Base-by-base conservation (phyloP, 2,329 filamentous ascomycete genomes). In the Aspergillus arachidicola region DNA sequence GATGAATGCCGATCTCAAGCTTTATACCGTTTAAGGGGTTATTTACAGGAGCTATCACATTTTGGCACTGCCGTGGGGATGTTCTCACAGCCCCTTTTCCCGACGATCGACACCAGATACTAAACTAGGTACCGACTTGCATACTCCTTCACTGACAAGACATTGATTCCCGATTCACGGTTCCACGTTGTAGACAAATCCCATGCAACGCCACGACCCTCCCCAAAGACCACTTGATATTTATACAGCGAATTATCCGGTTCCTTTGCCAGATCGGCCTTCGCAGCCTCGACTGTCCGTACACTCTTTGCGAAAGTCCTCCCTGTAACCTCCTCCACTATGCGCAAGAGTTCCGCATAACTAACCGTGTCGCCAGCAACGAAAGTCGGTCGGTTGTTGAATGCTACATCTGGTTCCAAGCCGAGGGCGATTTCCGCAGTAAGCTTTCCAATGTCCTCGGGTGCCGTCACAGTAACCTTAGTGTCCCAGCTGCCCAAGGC, bases 401-500 rank as follows among this genome's bases (percentile, higher is more conserved):
- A 78, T 58, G 60, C 73, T 62, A 57, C 75, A 69, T 30, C 63
- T 54, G 3, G 75, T 65, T 59, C 30, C 4, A 26, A 16, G 43
- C 61, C 64, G 9, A 71, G 62, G 2, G 88, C 77, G 51, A 89
- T 71, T 59, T 87, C 84, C 0, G 86, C 87, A 11, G 86, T 84
- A 56, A 88, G 78, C 16, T 73, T 77, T 0, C 88, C 90, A 64
- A 92, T 91, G 73, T 92, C 90, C 55, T 75, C 71, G 1, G 87
- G 84, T 41, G 84, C 83, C 7, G 89, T 91, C 7, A 89, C 78
- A 0, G 87, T 90, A 46, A 92, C 83, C 43, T 74, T 72, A 63
- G 85, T 88, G 10, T 86, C 84, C 88, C 87, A 91, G 36, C 82
- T 76, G 0, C 88, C 86, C 14, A 92, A 75, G 0, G 83, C 88